Conservation (phyloP, 2,329 filamentous ascomycete species). For the Botryotinia globosa region DNA sequence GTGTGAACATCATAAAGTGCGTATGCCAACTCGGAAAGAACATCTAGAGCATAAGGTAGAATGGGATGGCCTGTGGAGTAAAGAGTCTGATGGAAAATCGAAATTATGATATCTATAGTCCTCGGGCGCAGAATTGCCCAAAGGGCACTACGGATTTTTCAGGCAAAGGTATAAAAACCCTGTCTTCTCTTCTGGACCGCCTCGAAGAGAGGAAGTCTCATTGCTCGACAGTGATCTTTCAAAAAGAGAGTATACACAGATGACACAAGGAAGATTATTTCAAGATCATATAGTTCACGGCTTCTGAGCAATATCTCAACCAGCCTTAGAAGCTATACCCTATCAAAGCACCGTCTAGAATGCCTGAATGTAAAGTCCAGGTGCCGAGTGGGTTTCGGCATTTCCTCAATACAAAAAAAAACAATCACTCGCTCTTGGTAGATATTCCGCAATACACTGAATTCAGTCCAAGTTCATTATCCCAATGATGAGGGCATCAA, state of each 20-base stretch:
- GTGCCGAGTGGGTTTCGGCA: neutral
- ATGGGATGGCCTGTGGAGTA: conserved; percentile 42
- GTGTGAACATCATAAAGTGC: conserved; percentile 53
- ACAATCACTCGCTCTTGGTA: neutral
- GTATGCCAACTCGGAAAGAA: conserved; percentile 42
- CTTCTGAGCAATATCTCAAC: neutral
- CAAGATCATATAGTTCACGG: neutral
- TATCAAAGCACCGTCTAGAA: neutral
- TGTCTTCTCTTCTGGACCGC: neutral
- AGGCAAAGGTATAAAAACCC: neutral
- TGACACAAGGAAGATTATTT: neutral
- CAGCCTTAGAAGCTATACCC: neutral
- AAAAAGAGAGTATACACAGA: neutral
- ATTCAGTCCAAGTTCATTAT: neutral
- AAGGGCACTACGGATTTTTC: neutral
- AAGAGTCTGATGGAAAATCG: conserved; percentile 15
- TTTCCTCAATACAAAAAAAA: neutral
- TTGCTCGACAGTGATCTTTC: neutral
- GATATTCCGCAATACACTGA: neutral
- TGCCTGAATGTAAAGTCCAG: neutral
- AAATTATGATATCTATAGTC: conserved; percentile 37
- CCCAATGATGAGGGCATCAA: neutral
- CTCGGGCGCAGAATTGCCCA: too few relatives aligned
- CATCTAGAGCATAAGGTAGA: conserved; percentile 42
- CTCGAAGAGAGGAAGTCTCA: neutral